Base-by-base conservation (phyloP, 176 grass and related monocot species). In the Rhynchospora breviuscula region DNA sequence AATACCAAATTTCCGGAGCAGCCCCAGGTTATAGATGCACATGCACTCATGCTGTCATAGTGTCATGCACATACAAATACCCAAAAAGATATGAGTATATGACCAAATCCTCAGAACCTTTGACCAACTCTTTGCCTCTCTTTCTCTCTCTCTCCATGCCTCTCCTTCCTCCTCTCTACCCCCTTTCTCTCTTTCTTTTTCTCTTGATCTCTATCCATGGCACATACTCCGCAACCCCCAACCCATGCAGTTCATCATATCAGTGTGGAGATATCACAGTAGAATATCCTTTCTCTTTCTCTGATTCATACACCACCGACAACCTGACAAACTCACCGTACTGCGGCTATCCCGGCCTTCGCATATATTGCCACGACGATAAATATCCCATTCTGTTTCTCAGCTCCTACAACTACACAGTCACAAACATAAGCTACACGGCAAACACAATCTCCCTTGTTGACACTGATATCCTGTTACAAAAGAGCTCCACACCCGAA, bases 241-340 rank as follows among this genome's bases (percentile, higher is more conserved):
- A 82, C 1, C 12, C 51, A 31, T 68, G 62, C 26, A 1, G 6
- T 4, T 10, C 60, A 48, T 17, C 35, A 40, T 40, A 40, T 9
- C 12, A 0, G 25, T 93, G 91, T 68, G 81, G 91, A 35, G 11
- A 22, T 5, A 2, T 67, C 17, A n/a, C 18, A 60, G 52, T 93
- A 67, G 0, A 54, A 18, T 97, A 94, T 78, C 94, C 94, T 7
- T 92, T 97, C 86, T 85, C 57, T 60, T 68, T 91, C 18, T 54
- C 53, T 13, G 43, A 68, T 68, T 19, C 13, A 7, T 14, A 25
- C 66, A 0, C 8, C 1, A 0, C 57, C 23, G 22, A 1, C 12
- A n/a, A 10, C 33, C 52, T 25, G 35, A 40, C 1, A 40, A 40
- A 40, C 1, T 8, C 8, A 53, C 19, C 13, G 3, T 59, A 59